Evolutionary conservation across 2,329 filamentous ascomycete genomes (phyloP).

Genomic region (Stachybotrys chlorohalonatus): DNA sequence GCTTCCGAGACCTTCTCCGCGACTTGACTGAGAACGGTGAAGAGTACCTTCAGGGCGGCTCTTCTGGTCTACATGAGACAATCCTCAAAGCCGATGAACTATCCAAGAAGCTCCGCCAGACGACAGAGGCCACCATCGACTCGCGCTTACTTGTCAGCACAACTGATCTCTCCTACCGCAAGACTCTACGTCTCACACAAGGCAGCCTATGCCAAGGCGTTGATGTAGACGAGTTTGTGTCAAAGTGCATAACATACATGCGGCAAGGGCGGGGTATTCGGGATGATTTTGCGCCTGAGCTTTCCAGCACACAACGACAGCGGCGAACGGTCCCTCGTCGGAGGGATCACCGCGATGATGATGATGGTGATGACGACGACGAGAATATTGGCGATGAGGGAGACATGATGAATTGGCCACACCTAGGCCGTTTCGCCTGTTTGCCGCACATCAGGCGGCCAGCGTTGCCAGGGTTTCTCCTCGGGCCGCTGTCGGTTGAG

Average conservation of each 20-base stretch:
- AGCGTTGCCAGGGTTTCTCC: slow-evolving; percentile 70
- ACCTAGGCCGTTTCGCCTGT: slow-evolving; percentile 70
- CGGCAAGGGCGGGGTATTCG: slow-evolving; percentile 50
- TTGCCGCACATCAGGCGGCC: slow-evolving; percentile 66
- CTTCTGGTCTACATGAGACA: slow-evolving; percentile 54
- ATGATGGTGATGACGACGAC: slow-evolving; percentile 31
- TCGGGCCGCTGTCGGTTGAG: slow-evolving; percentile 82
- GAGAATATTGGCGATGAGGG: slow-evolving; percentile 62
- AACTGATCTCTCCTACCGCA: slow-evolving; percentile 72
- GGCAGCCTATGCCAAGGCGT: slow-evolving; percentile 67
- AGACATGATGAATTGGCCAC: slow-evolving; percentile 77
- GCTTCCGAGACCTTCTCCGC: slow-evolving; percentile 58
- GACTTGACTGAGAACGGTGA: slow-evolving; percentile 58
- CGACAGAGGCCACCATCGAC: slow-evolving; percentile 82
- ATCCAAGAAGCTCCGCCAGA: slow-evolving; percentile 69
- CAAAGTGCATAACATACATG: slow-evolving; percentile 87
- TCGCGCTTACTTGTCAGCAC: slow-evolving; percentile 75
- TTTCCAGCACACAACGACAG: slow-evolving; percentile 39
- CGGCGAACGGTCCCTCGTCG: slow-evolving; percentile 22
- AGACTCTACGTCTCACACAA: slow-evolving; percentile 63
- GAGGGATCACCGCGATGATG: slow-evolving; percentile 26
- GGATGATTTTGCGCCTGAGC: slow-evolving; percentile 39
- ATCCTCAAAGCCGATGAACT: slow-evolving; percentile 58
- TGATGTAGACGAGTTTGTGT: slow-evolving; percentile 85
- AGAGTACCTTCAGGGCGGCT: slow-evolving; percentile 59